Percentiles rank a stretch among this genome's conserved stretches.
These are phyloP conservation scores for Melastoma malabathricum DNA, from an alignment of 345 rosid genomes.

Conservation along the genomic window DNA sequence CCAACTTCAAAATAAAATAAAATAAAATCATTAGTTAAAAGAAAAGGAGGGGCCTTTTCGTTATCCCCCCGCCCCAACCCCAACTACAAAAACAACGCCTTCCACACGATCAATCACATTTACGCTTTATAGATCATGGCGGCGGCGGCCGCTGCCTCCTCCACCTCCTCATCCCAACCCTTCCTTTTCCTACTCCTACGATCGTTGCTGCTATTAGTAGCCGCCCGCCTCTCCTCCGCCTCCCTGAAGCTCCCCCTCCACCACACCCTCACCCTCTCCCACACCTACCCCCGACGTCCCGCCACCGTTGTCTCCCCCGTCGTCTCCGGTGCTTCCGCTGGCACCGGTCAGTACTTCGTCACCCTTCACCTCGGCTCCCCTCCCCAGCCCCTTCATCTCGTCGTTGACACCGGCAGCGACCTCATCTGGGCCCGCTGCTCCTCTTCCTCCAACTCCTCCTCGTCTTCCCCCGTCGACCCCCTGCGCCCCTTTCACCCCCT, in stretches of 20 bases:
- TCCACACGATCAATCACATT: too few relatives aligned
- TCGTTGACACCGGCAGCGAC: slow-evolving; percentile 82
- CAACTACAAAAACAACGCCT: too few relatives aligned
- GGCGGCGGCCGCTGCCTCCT: neutral
- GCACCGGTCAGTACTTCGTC: slow-evolving; percentile 80
- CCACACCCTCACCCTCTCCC: slow-evolving; percentile 30
- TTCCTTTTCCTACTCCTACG: neutral
- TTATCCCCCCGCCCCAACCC: too few relatives aligned
- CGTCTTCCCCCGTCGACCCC: slow-evolving; percentile 20
- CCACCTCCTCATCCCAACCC: slow-evolving; percentile 4
- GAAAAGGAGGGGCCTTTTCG: too few relatives aligned
- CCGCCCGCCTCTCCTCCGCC: slow-evolving; percentile 7
- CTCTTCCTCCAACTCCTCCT: slow-evolving; percentile 48
- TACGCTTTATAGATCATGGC: neutral
- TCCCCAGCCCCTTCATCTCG: slow-evolving; percentile 55
- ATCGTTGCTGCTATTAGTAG: slow-evolving; percentile 5
- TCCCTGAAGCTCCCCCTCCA: slow-evolving; percentile 59
- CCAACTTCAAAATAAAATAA: too few relatives aligned
- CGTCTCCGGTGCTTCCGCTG: slow-evolving; percentile 59
- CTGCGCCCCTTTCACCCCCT: slow-evolving; percentile 64
- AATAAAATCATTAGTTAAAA: too few relatives aligned
- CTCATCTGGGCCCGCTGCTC: slow-evolving; percentile 83
- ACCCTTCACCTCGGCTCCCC: slow-evolving; percentile 65
- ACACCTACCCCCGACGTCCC: slow-evolving; percentile 15
- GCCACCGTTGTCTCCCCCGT: slow-evolving; percentile 41